Base-by-base conservation (phyloP, 176 grass and related monocot species). In the Leersia perrieri region DNA sequence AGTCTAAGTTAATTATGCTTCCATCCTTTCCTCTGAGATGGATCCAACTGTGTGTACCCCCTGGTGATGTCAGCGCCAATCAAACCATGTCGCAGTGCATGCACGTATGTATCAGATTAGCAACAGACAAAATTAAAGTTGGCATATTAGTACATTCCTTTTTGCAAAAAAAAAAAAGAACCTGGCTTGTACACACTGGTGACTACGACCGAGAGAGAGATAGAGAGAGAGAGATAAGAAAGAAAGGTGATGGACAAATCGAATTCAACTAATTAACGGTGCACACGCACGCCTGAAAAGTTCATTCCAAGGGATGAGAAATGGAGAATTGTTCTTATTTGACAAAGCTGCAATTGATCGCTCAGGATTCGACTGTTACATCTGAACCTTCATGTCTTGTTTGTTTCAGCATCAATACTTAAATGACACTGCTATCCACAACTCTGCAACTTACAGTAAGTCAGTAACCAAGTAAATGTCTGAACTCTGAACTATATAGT, bases 271-370 rank as follows among this genome's bases (percentile, higher is more conserved):
- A 60, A 55, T 26, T 60, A 60, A 38, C 51, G 22, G 72, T 58
- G 31, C 11, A 75, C 22, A 75, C 12, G 31, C 31, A 58, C 22
- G 5, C 22, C 8, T 3, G 11, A 58, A 58, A 35, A 35, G 45
- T 7, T 23, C 18, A 58, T 32, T 30, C 68, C 35, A 26, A 3
- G 39, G 39, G 45, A 25, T 14, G 25, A 29, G 71, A 63, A 63
- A 40, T 29, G 14, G 27, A 58, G 3, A 76, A 29, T 30, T 76
- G 74, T 76, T 76, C 74, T 20, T 40, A 41, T 76, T 35, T 76
- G 35, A 42, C 9, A 27, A 8, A 29, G 31, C 72, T 70, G 42
- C n/a, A 13, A 29, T 20, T 3, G 32, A 30, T 5, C 3, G 5
- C 10, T 30, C 6, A 29, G 33, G 36, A 4, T 39, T 70, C 33